Base-by-base conservation (phyloP, 2,329 filamentous ascomycete genomes). In the Pseudofabraea citricarpa region DNA sequence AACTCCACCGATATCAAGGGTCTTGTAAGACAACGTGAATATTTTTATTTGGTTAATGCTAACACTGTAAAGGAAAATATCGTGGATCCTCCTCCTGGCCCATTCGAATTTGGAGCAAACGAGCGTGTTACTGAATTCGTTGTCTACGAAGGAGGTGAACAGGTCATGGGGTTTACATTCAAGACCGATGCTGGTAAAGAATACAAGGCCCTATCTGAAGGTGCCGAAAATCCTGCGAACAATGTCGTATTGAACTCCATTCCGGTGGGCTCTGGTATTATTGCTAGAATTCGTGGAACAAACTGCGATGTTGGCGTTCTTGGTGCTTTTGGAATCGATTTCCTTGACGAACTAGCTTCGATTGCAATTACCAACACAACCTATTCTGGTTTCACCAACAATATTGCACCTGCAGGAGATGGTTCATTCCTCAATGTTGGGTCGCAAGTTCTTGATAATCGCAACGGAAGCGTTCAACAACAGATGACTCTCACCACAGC, bases 111-210 rank as follows among this genome's bases (percentile, higher is more conserved):
- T 4, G 35, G 18, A 4, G 18, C 35, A 6, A 37, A 37, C 19
- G 35, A 37, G 21, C 35, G 35, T 4, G 10, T 37, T 10, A 37
- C 35, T n/a, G 35, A 37, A n/a, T 37, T 37, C 19, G 15, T 37
- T 13, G 35, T 37, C 2, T 21, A 12, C 18, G 35, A 37, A 22
- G 12, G 18, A 2, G 7, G 18, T 5, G 2, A 9, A 7, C 35
- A 37, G 23, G 35, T 37, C 16, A 21, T 22, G 9, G 35, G 35
- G n/a, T 37, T 37, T n/a, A 23, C 35, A 6, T 37, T 37, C 35
- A 37, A 37, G 19, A 37, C 35, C 20, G 35, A 37, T 8, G 35
- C 35, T 2, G 35, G 35, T 7, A 18, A 37, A 22, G 18, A 19
- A 10, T 37, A 37, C 35, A 22, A 37, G 18, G 35, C 35, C 2